A percentile compares a stretch with the other conserved stretches of the same genome.
phyloP scores from a whole-genome alignment of 768 basidiomycete genomes.

The Lentinula aciculospora region DNA sequence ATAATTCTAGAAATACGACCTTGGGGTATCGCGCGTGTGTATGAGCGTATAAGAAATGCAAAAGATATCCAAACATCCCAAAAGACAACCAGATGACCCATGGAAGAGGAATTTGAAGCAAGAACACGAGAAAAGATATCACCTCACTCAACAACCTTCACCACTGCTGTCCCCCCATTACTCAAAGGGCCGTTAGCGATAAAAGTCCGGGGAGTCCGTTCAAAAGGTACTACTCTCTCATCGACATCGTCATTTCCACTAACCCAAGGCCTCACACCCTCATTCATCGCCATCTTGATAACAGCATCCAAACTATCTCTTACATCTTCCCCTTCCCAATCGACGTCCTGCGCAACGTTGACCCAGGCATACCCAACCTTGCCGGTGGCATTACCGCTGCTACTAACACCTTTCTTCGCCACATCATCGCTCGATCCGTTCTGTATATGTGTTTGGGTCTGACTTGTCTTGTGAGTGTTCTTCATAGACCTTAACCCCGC shows the following conservation, averaged over 20 bases:
- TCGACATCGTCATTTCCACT: slow-evolving; percentile 20
- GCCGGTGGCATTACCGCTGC: slow-evolving; percentile 24
- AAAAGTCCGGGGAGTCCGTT: slow-evolving; percentile 49
- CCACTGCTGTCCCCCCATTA: slow-evolving; percentile 39
- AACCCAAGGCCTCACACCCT: slow-evolving; percentile 40
- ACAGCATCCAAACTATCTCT: slow-evolving; percentile 40
- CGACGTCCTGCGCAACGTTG: slow-evolving; percentile 73
- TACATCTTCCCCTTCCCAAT: slow-evolving; percentile 78
- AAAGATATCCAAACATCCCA: no score
- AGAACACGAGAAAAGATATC: not conserved
- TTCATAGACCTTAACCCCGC: slow-evolving; percentile 63
- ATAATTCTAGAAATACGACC: no score
- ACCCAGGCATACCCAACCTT: slow-evolving; percentile 78
- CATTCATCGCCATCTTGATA: slow-evolving; percentile 34
- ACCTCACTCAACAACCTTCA: slow-evolving; percentile 32
- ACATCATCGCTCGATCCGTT: not conserved
- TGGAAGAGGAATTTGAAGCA: no score
- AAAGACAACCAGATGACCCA: no score
- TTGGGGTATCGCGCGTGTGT: no score
- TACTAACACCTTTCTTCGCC: slow-evolving; percentile 15
- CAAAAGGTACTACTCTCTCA: slow-evolving; percentile 42
- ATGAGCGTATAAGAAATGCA: no score
- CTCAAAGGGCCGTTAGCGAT: slow-evolving; percentile 29
- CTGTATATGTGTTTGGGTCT: not conserved
- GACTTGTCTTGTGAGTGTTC: slow-evolving; percentile 12